Base-by-base conservation (phyloP, 331 rosid genomes). In the Cydonia oblonga region DNA sequence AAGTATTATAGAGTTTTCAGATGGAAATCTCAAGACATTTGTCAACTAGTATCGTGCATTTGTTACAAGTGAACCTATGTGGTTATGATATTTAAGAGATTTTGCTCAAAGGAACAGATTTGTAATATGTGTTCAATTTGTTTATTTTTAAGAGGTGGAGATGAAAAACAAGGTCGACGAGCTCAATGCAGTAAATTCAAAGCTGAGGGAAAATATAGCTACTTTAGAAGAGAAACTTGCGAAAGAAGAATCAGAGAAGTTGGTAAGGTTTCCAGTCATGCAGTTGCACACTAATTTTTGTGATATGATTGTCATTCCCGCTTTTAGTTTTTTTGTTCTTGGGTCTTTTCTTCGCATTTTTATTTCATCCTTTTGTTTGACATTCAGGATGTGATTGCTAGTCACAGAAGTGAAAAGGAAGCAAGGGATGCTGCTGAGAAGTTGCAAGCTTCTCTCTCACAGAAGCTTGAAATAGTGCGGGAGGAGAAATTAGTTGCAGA, bases 221-320 rank as follows among this genome's bases (percentile, higher is more conserved):
- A 63, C 82, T 11, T 73, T 91, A 49, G 89, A 91, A 84, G 92
- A 86, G 75, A 89, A 74, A 80, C 57, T 82, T 49, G 73, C 68
- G 0, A 90, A 86, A 63, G 91, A 88, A 85, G 89, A 88, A 84
- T 84, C 84, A 11, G 85, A 84, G 56, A 90, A 87, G 76, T 35
- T 84, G 96, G 98, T 93, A 85, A 71, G 86, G 7, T 62, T 76
- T 20, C 74, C 12, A 25, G 60, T 62, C 54, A n/a, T 68, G 51
- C 66, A 57, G 53, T 54, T 75, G 69, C 54, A 18, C 61, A 66
- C 75, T 65, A 83, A 75, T 68, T 61, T 22, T 54, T 22, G 33
- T 71, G 66, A 44, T 61, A 15, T 22, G 59, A 16, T 19, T 57
- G 44, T 49, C 23, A 63, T 32, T 18, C 57, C 20, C 54, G 38